Base-by-base conservation (phyloP, 2,329 filamentous ascomycete genomes). In the Epichloe typhina region DNA sequence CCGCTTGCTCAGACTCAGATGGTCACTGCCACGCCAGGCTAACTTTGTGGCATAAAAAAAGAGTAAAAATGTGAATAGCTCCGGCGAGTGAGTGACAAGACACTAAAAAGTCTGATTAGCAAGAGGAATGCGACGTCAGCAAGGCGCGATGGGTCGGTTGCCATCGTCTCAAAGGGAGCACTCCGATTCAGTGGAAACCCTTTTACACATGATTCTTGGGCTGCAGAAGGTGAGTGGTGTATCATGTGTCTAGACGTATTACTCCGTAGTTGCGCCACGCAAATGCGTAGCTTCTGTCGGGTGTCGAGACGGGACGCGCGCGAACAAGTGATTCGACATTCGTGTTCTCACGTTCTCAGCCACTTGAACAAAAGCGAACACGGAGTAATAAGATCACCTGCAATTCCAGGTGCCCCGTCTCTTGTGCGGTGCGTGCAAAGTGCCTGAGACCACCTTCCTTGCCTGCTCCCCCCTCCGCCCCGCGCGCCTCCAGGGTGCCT, bases 61-160 rank as follows among this genome's bases (percentile, higher is more conserved):
- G 38, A 26, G 46, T 21, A 17, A 17, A 36, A 45, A 39, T 43
- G 19, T 9, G 39, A 43, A 49, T 6, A 41, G 17, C 21, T 31
- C 43, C 35, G n/a, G 45, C 17, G 26, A 23, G 46, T 26, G 8
- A 31, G 8, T 9, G 46, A 38, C 46, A 39, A 39, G 35, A 21
- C 42, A 46, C 48, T 50, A 40, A 49, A 49, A 49, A 44, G 39
- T 49, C 38, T 44, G 36, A 51, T 40, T 47, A 45, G 41, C 44
- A 47, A 36, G 35, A 51, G 37, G 48, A 50, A 50, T 46, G 48
- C 42, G 42, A 36, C 42, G 36, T 21, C 36, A 39, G 48, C 42
- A 37, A 37, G 48, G 9, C 43, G 37, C 31, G 15, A 41, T 48
- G 33, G 33, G 40, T 21, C 12, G 40, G 1, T 13, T 26, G 23